Percentiles rank a stretch among this genome's conserved stretches.
Conservation (phyloP, 2,329 filamentous ascomycete genomes). For the Aspergillus fumigatus region DNA sequence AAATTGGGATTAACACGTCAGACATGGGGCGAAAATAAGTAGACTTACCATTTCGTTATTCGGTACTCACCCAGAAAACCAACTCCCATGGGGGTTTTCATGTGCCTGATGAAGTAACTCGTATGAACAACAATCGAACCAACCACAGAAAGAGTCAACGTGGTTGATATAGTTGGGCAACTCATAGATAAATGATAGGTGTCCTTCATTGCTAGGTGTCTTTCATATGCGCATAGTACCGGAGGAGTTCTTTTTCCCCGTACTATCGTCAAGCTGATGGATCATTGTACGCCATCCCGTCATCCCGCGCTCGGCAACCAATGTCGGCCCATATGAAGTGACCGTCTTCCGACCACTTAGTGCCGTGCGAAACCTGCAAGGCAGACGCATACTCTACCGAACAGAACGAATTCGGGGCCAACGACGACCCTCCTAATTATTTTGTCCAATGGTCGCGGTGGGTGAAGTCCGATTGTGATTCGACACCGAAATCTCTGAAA, state of each 20-base stretch:
- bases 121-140: background rate
- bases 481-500: background rate
- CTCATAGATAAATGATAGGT: background rate
- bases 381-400: background rate
- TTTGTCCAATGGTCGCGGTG: background rate
- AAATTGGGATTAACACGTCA: background rate
- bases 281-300: too few species aligned
- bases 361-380: conserved; percentile 4
- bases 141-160: background rate
- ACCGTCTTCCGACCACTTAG: conserved; percentile 7
- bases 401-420: background rate
- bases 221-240: conserved; percentile 2
- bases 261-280: too few species aligned
- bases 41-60: conserved; percentile 2
- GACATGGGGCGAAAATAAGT: conserved; percentile 4
- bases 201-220: background rate
- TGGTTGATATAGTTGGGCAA: background rate
- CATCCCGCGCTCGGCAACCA: too few species aligned
- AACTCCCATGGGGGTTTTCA: conserved; percentile 5
- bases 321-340: background rate
- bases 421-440: background rate
- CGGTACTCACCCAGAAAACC: conserved; percentile 2
- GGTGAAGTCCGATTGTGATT: background rate
- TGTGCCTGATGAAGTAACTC: conserved; percentile 1
- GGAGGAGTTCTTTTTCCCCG: too few species aligned